Evolutionary conservation across 495 filamentous ascomycete genomes (phyloP).

Genomic region (Cryomyces antarcticus): DNA sequence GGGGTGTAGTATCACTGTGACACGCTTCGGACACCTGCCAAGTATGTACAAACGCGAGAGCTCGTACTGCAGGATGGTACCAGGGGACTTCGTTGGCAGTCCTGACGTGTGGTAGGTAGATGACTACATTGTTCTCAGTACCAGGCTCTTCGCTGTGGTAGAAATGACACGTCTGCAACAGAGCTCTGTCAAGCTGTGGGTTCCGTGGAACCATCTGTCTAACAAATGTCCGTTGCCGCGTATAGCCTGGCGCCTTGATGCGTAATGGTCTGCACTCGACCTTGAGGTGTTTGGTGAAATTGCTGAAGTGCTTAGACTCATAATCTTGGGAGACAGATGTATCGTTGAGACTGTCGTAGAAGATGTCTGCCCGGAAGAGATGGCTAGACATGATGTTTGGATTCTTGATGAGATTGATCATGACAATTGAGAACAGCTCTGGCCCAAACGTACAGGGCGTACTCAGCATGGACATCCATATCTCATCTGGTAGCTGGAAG

Average conservation of each 20-base stretch:
- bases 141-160: constrained; percentile 17
- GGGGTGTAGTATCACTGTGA: constrained; percentile 16
- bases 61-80: constrained; percentile 63
- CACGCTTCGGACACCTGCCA: constrained; percentile 17
- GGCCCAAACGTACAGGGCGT: constrained; percentile 33
- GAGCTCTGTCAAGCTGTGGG: constrained; percentile 43
- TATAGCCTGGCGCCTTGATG: constrained; percentile 29
- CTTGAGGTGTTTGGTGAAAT: constrained; percentile 15
- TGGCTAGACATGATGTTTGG: constrained; percentile 70
- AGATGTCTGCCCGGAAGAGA: constrained; percentile 74
- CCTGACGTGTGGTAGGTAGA: constrained; percentile 58
- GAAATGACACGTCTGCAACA: constrained; percentile 67
- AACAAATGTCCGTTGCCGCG: constrained; percentile 38
- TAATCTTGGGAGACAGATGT: not conserved
- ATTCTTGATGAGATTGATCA: constrained; percentile 58
- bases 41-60: constrained; percentile 53
- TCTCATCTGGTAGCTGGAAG: constrained; percentile 11
- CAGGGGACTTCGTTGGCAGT: constrained; percentile 46
- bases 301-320: constrained; percentile 1
- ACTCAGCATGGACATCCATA: constrained; percentile 17
- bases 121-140: constrained; percentile 28
- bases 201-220: constrained; percentile 67
- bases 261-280: constrained; percentile 17
- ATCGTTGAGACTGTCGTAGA: constrained; percentile 31
- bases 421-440: constrained; percentile 37